phyloP scores from a whole-genome alignment of 2,329 filamentous ascomycete genomes.

The Pestalotiopsis sp. region DNA sequence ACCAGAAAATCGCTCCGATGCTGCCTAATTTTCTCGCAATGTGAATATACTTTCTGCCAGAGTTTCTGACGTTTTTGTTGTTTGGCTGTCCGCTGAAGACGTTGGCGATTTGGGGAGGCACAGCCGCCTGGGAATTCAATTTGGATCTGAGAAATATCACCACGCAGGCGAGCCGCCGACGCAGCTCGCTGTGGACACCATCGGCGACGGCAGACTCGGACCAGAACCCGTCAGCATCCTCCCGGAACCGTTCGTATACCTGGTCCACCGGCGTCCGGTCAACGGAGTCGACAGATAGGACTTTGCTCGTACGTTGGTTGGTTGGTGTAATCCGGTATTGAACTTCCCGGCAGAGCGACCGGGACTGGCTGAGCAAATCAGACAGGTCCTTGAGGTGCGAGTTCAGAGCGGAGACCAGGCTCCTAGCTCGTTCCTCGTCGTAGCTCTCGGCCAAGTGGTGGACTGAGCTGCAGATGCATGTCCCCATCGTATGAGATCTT shows the following conservation, averaged over 20 bases:
- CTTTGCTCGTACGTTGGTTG: conserved; percentile 34
- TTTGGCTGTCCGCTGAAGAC: conserved; percentile 24
- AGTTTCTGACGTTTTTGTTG: conserved; percentile 30
- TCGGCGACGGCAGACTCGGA: conserved; percentile 1
- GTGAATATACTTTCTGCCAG: conserved; percentile 37
- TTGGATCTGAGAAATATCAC: conserved; percentile 32
- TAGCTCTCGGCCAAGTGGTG: conserved; percentile 22
- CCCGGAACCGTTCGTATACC: conserved; percentile 15
- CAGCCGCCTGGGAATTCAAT: conserved; percentile 22
- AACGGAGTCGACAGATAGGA: conserved; percentile 23
- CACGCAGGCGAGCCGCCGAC: conserved; percentile 31
- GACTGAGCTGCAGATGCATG: conserved; percentile 26
- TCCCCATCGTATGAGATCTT: background rate
- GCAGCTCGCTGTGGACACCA: conserved; percentile 24
- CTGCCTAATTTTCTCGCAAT: conserved; percentile 31
- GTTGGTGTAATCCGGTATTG: conserved; percentile 32
- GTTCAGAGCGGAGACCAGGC: conserved; percentile 27
- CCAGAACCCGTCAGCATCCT: conserved; percentile 29
- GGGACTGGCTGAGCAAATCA: conserved; percentile 29
- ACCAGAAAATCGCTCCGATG: conserved; percentile 34
- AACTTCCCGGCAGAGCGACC: conserved; percentile 29
- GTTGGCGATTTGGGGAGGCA: conserved; percentile 22
- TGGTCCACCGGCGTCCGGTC: conserved; percentile 18
- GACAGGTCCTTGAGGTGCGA: conserved; percentile 28
- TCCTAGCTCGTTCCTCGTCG: conserved; percentile 23